Evolutionary conservation across 768 basidiomycete genomes (phyloP).

Genomic region (Tephrocybe sp.): DNA sequence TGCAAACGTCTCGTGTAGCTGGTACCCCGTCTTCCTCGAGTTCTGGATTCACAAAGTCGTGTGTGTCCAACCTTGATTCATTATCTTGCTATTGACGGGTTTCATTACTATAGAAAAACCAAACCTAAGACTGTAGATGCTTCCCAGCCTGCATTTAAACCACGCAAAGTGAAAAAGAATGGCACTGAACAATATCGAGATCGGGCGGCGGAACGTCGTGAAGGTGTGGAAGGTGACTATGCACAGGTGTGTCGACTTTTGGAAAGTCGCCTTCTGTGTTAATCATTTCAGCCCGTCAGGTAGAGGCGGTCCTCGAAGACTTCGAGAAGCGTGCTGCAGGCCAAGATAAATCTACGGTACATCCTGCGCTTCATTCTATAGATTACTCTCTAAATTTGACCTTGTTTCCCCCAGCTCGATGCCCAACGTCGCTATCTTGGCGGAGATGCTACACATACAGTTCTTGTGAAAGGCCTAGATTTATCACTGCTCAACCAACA

Average conservation of each 20-base stretch:
- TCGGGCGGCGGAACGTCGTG: conserved; percentile 70
- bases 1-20: conserved; percentile 31
- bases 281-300: conserved; percentile 34
- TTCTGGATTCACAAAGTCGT: conserved; percentile 28
- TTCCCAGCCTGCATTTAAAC: conserved; percentile 72
- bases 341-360: conserved; percentile 57
- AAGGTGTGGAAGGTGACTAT: conserved; percentile 68
- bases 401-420: conserved; percentile 50
- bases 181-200: conserved; percentile 60
- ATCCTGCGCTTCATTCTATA: neutral
- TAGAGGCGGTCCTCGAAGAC: conserved; percentile 79
- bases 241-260: conserved; percentile 49
- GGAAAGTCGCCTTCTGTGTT: neutral
- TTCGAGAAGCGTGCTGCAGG: conserved; percentile 67
- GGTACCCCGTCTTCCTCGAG: conserved; percentile 17
- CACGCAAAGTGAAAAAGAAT: conserved; percentile 70
- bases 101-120: conserved; percentile 28
- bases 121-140: conserved; percentile 39
- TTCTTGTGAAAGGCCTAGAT: conserved; percentile 90
- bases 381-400: conserved; percentile 1
- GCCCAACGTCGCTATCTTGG: conserved; percentile 76
- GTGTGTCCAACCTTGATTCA: conserved; percentile 11
- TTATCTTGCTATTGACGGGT: neutral
- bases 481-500: conserved; percentile 82
- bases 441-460: conserved; percentile 80